Percentiles rank a stretch among this genome's conserved stretches.
Conservation (phyloP, 768 basidiomycete genomes). For the Baorangia bicolor region DNA sequence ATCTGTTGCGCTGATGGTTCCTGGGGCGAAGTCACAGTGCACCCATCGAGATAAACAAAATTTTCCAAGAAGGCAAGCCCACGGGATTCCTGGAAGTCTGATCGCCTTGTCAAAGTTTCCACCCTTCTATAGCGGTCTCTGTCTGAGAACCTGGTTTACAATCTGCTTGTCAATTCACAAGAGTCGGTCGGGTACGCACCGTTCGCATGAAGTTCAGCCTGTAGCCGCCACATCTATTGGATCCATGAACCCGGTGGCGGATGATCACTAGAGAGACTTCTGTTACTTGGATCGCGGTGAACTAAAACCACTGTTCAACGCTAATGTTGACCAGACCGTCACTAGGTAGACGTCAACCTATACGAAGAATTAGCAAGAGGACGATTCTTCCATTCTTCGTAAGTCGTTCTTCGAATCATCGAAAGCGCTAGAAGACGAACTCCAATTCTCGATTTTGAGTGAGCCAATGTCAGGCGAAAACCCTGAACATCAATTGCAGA, state of each 20-base stretch:
- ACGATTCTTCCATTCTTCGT: slow-evolving; percentile 22
- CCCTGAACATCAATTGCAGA: too few species aligned
- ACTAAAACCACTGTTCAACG: not conserved
- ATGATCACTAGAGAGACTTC: slow-evolving; percentile 2
- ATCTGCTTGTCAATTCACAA: not conserved
- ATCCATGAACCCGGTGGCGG: slow-evolving; percentile 21
- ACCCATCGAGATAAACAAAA: slow-evolving; percentile 20
- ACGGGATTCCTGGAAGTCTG: slow-evolving; percentile 14
- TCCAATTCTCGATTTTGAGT: slow-evolving; percentile 19
- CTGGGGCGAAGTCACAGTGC: slow-evolving; percentile 15
- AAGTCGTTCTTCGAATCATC: slow-evolving; percentile 20
- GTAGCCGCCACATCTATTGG: not conserved
- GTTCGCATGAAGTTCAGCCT: not conserved
- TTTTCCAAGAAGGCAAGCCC: slow-evolving; percentile 9
- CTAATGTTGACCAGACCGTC: not conserved
- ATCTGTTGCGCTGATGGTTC: slow-evolving; percentile 22
- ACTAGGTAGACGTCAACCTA: slow-evolving; percentile 4
- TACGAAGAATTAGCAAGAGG: slow-evolving; percentile 3
- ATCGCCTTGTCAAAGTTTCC: slow-evolving; percentile 10
- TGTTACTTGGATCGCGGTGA: slow-evolving; percentile 1
- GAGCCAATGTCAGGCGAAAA: slow-evolving; percentile 12
- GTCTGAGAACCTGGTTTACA: not conserved
- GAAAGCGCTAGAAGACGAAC: slow-evolving; percentile 8
- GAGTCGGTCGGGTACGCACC: slow-evolving; percentile 3
- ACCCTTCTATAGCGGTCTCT: not conserved